Base-by-base conservation (phyloP, 805 yeast genomes). In the Starmerella bacillaris region DNA sequence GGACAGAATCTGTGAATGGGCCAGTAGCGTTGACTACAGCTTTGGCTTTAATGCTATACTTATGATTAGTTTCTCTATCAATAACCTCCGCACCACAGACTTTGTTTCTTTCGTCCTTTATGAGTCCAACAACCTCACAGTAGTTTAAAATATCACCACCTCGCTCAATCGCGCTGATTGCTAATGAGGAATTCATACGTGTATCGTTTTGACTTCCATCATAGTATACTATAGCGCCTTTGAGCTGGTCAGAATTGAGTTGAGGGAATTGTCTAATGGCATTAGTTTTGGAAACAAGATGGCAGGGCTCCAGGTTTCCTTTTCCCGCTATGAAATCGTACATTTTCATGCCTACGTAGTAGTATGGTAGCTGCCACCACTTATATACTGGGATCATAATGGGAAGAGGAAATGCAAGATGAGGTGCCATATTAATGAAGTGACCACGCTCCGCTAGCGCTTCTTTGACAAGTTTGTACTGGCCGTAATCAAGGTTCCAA, bases 281-380 rank as follows among this genome's bases (percentile, higher is more conserved):
- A 40, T 68, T 65, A 34, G 69, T 63, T 42, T 73, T 68, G 27
- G 78, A 65, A 54, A 82, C 64, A 42, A 82, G 56, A 49, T 79
- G 83, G 19, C 92, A 74, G 43, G 70, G 64, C 54, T 78, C 73
- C 57, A 84, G 66, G 62, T 82, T 80, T 57, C 82, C 86, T 43
- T 66, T 61, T 36, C 95, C 95, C 27, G 95, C 94, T 54, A 86
- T 76, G 58, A 84, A 60, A 58, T 84, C 96, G 61, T 84, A 84
- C 69, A 77, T 64, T 58, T 82, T 78, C 54, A 89, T 78, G 40
- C 96, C 96, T 27, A 70, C 74, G 60, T 77, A 84, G 63, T 78
- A 82, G 63, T 84, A 84, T 30, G 95, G 95, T 36, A 80, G 69
- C 63, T 83, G 93, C 94, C 94, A 84, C 69, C 80, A 79, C 51